A percentile compares a stretch with the other conserved stretches of the same genome.
Conservation (phyloP, 805 yeast species). For the Nakazawaea laoshanensis region DNA sequence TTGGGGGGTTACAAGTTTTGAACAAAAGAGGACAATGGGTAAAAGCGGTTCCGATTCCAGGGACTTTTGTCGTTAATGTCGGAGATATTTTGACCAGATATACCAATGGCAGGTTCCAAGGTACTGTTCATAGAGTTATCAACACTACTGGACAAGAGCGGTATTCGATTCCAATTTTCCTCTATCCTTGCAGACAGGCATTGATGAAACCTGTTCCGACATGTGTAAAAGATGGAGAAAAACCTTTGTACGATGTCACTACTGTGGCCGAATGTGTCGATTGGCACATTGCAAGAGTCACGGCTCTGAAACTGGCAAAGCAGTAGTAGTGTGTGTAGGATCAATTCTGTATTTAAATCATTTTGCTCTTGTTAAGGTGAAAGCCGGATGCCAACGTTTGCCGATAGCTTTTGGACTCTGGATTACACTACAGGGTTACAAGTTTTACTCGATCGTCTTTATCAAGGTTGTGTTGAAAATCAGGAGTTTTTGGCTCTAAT, state of each 20-base stretch:
- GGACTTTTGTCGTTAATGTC: slow-evolving; percentile 27
- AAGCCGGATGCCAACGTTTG: slow-evolving; percentile 56
- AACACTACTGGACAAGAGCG: slow-evolving; percentile 19
- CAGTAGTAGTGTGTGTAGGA: neutral
- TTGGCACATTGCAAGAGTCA: slow-evolving; percentile 9
- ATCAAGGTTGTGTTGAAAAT: slow-evolving; percentile 63
- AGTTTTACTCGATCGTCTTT: slow-evolving; percentile 41
- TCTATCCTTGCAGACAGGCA: slow-evolving; percentile 15
- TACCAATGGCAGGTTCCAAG: slow-evolving; percentile 27
- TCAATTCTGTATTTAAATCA: neutral
- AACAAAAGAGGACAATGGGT: slow-evolving; percentile 22
- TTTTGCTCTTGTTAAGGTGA: neutral
- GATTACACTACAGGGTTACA: slow-evolving; percentile 52
- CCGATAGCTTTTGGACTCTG: slow-evolving; percentile 70
- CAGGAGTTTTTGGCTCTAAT: slow-evolving; percentile 60
- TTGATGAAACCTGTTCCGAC: slow-evolving; percentile 16
- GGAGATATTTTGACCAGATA: slow-evolving; percentile 30
- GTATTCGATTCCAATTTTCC: slow-evolving; percentile 22
- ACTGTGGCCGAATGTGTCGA: slow-evolving; percentile 9
- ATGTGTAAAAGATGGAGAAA: slow-evolving; percentile 11
- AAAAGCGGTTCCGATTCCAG: slow-evolving; percentile 24
- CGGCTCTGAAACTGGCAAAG: slow-evolving; percentile 4
- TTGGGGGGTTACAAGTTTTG: slow-evolving; percentile 30
- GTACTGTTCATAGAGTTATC: slow-evolving; percentile 31
- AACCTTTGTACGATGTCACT: slow-evolving; percentile 5